These are phyloP conservation scores for Glycine latifolia DNA, from an alignment of 306 rosid genomes.

Conservation along the genomic window DNA sequence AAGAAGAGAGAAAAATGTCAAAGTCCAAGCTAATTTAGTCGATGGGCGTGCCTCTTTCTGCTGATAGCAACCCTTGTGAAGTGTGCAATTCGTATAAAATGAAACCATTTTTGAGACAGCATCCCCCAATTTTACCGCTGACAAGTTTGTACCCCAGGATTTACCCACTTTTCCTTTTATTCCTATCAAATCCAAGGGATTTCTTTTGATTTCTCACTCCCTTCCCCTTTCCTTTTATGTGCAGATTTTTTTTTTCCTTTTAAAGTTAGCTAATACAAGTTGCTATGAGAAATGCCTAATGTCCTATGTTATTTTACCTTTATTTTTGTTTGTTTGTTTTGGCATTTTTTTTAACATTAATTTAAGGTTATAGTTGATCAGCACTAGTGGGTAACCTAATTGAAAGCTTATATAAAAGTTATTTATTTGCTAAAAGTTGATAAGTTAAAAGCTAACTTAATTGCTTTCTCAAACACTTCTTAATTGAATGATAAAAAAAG, in stretches of 20 bases:
- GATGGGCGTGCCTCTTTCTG: slow-evolving; percentile 8
- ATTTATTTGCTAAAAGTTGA: no score
- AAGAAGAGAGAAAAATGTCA: slow-evolving; percentile 32
- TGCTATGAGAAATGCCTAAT: slow-evolving; percentile 13
- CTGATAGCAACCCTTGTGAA: slow-evolving; percentile 35
- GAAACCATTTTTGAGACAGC: slow-evolving; percentile 42
- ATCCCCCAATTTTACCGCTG: not conserved
- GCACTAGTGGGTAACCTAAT: no score
- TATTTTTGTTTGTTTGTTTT: not conserved
- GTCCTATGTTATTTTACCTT: not conserved
- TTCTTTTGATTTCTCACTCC: not conserved
- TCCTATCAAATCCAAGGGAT: slow-evolving; percentile 37
- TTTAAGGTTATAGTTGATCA: no score
- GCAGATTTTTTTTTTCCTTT: slow-evolving; percentile 13
- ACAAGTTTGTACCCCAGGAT: not conserved
- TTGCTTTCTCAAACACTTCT: no score
- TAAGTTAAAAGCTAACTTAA: no score
- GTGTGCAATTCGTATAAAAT: slow-evolving; percentile 38
- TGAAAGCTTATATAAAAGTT: no score
- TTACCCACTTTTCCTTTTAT: slow-evolving; percentile 32
- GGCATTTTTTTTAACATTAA: no score
- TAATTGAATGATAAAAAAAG: no score
- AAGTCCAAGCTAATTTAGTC: slow-evolving; percentile 15
- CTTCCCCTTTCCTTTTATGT: not conserved
- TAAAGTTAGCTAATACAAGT: slow-evolving; percentile 34